phyloP scores from a whole-genome alignment of 352 stramenopile genomes.

The Globisporangium megalacanthum region DNA sequence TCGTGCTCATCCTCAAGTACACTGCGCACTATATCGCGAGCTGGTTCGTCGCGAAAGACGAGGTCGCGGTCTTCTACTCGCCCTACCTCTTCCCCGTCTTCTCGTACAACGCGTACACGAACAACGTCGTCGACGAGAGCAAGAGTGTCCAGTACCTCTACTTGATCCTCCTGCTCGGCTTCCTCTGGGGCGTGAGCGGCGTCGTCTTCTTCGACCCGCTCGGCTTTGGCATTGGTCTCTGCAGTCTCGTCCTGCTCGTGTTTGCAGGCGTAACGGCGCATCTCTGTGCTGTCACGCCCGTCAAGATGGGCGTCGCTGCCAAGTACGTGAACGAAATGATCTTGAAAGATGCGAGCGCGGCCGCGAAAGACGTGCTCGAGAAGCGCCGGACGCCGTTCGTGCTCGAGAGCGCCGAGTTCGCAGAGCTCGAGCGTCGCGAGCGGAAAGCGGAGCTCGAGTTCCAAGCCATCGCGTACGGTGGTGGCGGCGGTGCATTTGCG shows the following conservation, averaged over 20 bases:
- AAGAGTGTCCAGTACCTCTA: constrained; percentile 63
- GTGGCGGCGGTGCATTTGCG: constrained; percentile 41
- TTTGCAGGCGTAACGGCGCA: constrained; percentile 75
- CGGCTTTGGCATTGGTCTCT: constrained; percentile 83
- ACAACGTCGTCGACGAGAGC: constrained; percentile 89
- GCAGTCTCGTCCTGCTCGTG: constrained; percentile 74
- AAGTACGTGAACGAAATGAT: constrained; percentile 89
- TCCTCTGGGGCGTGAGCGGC: constrained; percentile 81
- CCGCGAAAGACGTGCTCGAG: constrained; percentile 62
- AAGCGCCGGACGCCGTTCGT: constrained; percentile 61
- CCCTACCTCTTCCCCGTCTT: constrained; percentile 90
- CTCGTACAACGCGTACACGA: constrained; percentile 87
- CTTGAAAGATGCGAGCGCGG: constrained; percentile 76
- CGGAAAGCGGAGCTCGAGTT: constrained; percentile 81
- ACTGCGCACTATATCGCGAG: constrained; percentile 48
- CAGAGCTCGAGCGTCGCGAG: constrained; percentile 63
- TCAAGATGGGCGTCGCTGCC: constrained; percentile 82
- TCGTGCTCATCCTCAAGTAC: constrained; percentile 79
- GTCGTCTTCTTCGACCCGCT: constrained; percentile 91
- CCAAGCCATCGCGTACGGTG: constrained; percentile 72
- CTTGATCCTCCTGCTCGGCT: constrained; percentile 57
- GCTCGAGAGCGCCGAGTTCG: constrained; percentile 73
- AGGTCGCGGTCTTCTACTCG: constrained; percentile 74
- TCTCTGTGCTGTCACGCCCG: constrained; percentile 76
- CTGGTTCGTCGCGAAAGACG: constrained; percentile 59